These are phyloP conservation scores for Teratosphaeriaceae sp. DNA, from an alignment of 2,329 filamentous ascomycete genomes.

Conservation along the genomic window DNA sequence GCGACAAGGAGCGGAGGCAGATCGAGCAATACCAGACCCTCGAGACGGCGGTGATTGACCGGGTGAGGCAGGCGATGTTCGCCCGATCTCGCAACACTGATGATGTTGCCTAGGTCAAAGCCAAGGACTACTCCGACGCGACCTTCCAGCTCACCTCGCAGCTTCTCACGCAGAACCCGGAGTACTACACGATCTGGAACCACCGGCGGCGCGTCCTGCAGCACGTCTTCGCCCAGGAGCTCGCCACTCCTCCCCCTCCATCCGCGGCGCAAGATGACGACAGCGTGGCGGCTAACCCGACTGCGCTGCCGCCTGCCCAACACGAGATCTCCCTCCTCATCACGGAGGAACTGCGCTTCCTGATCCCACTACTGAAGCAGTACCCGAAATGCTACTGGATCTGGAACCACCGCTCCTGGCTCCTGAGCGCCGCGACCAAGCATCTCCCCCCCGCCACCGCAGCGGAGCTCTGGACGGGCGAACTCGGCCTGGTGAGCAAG, in stretches of 20 bases:
- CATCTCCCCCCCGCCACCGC: constrained; percentile 53
- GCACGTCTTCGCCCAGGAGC: constrained; percentile 48
- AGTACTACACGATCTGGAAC: constrained; percentile 92
- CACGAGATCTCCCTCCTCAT: constrained; percentile 49
- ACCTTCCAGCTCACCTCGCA: constrained; percentile 64
- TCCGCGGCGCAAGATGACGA: constrained; percentile 13
- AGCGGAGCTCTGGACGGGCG: constrained; percentile 69
- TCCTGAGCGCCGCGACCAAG: constrained; percentile 63
- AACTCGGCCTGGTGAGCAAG: constrained; percentile 74
- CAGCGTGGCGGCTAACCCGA: constrained; percentile 19
- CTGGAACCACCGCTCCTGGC: constrained; percentile 92
- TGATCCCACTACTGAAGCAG: constrained; percentile 74
- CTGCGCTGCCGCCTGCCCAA: constrained; percentile 25
- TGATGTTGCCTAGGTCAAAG: constrained; percentile 31
- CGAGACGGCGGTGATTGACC: constrained; percentile 59
- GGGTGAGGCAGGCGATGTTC: too few species aligned
- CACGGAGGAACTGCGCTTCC: constrained; percentile 69
- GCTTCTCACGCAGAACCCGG: constrained; percentile 69
- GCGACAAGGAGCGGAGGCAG: constrained; percentile 63
- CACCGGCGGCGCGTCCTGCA: constrained; percentile 67
- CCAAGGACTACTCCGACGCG: constrained; percentile 45
- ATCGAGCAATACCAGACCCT: constrained; percentile 70
- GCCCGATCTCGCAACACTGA: too few species aligned
- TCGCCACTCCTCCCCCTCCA: constrained; percentile 22
- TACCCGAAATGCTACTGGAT: constrained; percentile 99